Conservation (phyloP, 1,284 basidiomycete species). For the Ganoderma sinense region DNA sequence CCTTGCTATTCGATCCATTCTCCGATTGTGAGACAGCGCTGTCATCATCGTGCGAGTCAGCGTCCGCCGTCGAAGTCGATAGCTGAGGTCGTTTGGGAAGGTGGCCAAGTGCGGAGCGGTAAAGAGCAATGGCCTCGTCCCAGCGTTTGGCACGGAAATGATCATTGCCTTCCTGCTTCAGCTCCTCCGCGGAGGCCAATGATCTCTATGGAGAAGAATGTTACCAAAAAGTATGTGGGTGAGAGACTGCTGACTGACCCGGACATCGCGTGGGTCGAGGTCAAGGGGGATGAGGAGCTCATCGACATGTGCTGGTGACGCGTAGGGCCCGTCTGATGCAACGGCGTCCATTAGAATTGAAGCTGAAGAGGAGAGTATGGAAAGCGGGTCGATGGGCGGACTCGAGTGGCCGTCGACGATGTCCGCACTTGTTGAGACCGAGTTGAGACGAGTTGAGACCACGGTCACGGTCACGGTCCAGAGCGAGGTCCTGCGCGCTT, state of each 20-base stretch:
- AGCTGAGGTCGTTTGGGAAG: constrained; percentile 55
- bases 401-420: not conserved
- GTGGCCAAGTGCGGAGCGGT: constrained; percentile 63
- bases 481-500: too few species aligned
- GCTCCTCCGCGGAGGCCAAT: constrained; percentile 59
- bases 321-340: not conserved
- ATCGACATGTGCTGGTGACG: not conserved
- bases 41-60: constrained; percentile 41
- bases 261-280: constrained; percentile 13
- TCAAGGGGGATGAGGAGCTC: not conserved
- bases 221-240: not conserved
- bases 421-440: not conserved
- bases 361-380: too few species aligned
- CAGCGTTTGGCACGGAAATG: constrained; percentile 61
- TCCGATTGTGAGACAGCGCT: constrained; percentile 16
- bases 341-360: not conserved
- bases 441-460: too few species aligned
- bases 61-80: constrained; percentile 41
- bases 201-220: constrained; percentile 42
- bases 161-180: constrained; percentile 68
- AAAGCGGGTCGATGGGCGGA: not conserved
- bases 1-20: constrained; percentile 15
- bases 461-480: too few species aligned
- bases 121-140: constrained; percentile 71
- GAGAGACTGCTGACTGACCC: constrained; percentile 12